A percentile compares a stretch with the other conserved stretches of the same genome.
Conservation (phyloP, 768 basidiomycete genomes). For the Leccinum subtestaceum region DNA sequence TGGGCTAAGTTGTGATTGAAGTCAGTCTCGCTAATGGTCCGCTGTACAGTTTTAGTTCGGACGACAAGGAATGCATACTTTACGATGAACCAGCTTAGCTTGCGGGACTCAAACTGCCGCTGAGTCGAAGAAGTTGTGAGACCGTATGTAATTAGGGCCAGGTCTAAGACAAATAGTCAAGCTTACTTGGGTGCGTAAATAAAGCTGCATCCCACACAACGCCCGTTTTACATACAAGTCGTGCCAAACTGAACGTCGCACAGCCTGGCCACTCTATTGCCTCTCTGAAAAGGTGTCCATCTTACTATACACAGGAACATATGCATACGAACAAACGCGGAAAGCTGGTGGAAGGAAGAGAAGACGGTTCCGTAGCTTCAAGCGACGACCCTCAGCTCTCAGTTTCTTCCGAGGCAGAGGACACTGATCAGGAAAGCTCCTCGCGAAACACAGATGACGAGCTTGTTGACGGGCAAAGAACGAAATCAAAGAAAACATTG, state of each 20-base stretch:
- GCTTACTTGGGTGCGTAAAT: background rate
- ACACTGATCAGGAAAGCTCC: conserved; percentile 23
- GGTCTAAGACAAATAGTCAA: background rate
- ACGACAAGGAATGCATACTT: conserved; percentile 12
- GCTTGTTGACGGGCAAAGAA: conserved; percentile 48
- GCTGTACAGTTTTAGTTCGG: background rate
- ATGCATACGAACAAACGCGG: conserved; percentile 58
- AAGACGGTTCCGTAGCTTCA: conserved; percentile 8
- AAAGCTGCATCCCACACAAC: background rate
- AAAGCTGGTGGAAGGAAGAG: conserved; percentile 36
- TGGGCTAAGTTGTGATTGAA: conserved; percentile 2
- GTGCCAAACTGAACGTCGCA: background rate
- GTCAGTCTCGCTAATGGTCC: conserved; percentile 8
- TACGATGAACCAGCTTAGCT: conserved; percentile 7
- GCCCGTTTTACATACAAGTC: background rate
- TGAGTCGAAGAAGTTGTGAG: conserved; percentile 7
- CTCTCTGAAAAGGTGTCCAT: background rate
- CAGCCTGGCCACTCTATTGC: background rate
- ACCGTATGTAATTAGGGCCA: background rate
- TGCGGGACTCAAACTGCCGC: conserved; percentile 1
- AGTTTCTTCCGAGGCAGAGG: conserved; percentile 12
- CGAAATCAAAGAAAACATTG: conserved; percentile 74
- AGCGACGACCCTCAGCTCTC: conserved; percentile 7
- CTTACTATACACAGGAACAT: conserved; percentile 9
- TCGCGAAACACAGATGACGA: conserved; percentile 60